phyloP scores from a whole-genome alignment of 768 basidiomycete species.

The Russula brevipes region DNA sequence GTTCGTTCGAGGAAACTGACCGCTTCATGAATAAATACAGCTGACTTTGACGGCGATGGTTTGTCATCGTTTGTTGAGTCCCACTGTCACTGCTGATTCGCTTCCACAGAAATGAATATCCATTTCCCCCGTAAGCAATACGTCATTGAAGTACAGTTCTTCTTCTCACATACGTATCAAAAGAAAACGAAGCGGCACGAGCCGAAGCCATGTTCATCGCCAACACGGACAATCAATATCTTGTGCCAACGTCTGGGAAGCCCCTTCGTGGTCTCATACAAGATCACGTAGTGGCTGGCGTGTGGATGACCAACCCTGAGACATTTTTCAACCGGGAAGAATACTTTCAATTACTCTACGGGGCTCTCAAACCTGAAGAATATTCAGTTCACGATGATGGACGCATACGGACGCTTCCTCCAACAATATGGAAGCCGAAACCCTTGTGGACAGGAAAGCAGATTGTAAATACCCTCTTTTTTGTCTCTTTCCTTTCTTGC shows the following conservation, averaged over 20 bases:
- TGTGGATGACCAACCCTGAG: constrained; percentile 98
- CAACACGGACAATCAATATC: constrained; percentile 97
- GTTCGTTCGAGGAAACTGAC: constrained; percentile 18
- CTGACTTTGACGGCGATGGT: constrained; percentile 94
- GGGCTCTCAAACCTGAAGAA: constrained; percentile 86
- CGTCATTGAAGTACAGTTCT: not conserved
- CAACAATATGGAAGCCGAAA: constrained; percentile 85
- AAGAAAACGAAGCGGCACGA: constrained; percentile 92
- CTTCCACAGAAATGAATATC: constrained; percentile 88
- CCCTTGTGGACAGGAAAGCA: constrained; percentile 98
- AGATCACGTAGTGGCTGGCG: constrained; percentile 96
- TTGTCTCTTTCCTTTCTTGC: not conserved
- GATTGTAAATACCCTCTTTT: constrained; percentile 52
- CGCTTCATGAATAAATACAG: constrained; percentile 33
- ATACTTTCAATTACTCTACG: constrained; percentile 94
- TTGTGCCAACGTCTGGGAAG: constrained; percentile 98
- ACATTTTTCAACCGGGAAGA: constrained; percentile 94
- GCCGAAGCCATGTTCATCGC: constrained; percentile 93
- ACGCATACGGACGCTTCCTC: constrained; percentile 76
- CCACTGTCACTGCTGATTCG: constrained; percentile 19
- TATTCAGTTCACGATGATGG: constrained; percentile 50
- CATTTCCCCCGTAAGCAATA: constrained; percentile 87
- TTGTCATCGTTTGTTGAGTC: constrained; percentile 26
- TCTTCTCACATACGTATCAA: constrained; percentile 6
- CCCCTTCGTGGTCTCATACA: constrained; percentile 97